Conservation (phyloP, 2,329 filamentous ascomycete species). For the Decorospora gaudefroyi region DNA sequence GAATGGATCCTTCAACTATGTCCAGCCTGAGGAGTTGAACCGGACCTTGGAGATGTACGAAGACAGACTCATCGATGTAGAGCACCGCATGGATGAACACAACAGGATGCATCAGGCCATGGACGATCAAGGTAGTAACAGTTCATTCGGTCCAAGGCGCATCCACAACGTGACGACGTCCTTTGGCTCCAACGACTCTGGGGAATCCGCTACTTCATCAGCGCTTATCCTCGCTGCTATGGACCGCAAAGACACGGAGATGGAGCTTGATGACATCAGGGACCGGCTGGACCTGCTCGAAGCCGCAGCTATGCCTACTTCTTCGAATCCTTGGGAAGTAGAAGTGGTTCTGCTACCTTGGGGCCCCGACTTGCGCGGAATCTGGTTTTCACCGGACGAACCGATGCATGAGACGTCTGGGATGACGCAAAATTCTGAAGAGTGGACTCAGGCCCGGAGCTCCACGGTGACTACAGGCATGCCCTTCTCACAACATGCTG, state of each 20-base stretch:
- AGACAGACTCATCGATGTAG: slow-evolving; percentile 69
- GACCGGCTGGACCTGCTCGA: slow-evolving; percentile 60
- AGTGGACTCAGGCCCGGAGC: slow-evolving; percentile 51
- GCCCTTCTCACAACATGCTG: slow-evolving; percentile 9
- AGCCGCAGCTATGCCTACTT: slow-evolving; percentile 62
- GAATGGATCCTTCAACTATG: slow-evolving; percentile 68
- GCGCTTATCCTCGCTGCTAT: slow-evolving; percentile 44
- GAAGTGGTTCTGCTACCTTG: slow-evolving; percentile 79
- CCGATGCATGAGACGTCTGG: slow-evolving; percentile 44
- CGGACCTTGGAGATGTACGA: slow-evolving; percentile 71
- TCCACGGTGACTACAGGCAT: slow-evolving; percentile 16
- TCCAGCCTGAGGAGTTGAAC: slow-evolving; percentile 69
- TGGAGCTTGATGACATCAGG: slow-evolving; percentile 55
- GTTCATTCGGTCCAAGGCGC: slow-evolving; percentile 34
- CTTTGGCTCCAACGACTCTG: slow-evolving; percentile 49
- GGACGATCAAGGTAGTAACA: slow-evolving; percentile 37
- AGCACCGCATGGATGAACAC: slow-evolving; percentile 56
- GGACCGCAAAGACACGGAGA: slow-evolving; percentile 48
- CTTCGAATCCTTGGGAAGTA: slow-evolving; percentile 69
- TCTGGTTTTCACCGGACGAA: slow-evolving; percentile 57
- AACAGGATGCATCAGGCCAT: slow-evolving; percentile 43
- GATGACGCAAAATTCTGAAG: slow-evolving; percentile 51
- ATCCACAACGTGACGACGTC: slow-evolving; percentile 44
- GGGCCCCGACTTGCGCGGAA: slow-evolving; percentile 57
- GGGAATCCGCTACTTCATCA: slow-evolving; percentile 47